Evolutionary conservation across 176 grass and related monocot genomes (phyloP), one percentile per base, ranked within the genome.

Genomic region (Carex littledalei): DNA sequence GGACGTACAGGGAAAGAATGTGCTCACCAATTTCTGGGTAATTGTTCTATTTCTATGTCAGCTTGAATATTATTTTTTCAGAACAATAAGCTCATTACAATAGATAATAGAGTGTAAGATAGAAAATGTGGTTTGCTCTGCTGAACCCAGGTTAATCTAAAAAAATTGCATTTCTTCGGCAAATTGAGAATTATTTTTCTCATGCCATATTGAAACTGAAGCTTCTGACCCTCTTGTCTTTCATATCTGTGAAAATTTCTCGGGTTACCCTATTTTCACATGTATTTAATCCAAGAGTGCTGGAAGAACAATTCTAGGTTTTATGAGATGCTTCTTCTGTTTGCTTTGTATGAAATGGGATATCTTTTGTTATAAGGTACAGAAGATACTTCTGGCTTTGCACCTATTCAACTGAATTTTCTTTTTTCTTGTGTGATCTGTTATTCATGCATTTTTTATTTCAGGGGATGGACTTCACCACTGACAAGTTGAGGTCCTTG

Each of bases 1-100:
- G 86, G 91, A 97, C 54, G 86, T 97, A 0, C 94, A 93, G 68
- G 94, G 94, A 8, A 91, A 82, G 37, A 96, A 96, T 54, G 94
- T 96, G 0, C 86, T 96, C 1, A 96, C 94, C 1, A 96, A 96
- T 70, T 96, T 96, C 20, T 96, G 89, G 91, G 94, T 96, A 67
- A 83, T 50, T 65, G 41, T 52, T 58, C 24, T 15, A 50, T 9
- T 9, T 65, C 3, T 63, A 12, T 74, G 8, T 78, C 49, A 39
- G n/a, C 31, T 21, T 84, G 18, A n/a, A 43, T 43, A 14, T 26
- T 52, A 52, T 4, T 31, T 29, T 29, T 59, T 85, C 12, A 54
- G 66, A 39, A 15, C 12, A 68, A 37, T 17, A 18, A 17, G 31
- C 3, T 39, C 13, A 18, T 17, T 69, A 8, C 16, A 39, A 18